Percentiles rank a stretch among this genome's conserved stretches.
Conservation (phyloP, 129 eudicot species). For the Flaveria brownii region DNA sequence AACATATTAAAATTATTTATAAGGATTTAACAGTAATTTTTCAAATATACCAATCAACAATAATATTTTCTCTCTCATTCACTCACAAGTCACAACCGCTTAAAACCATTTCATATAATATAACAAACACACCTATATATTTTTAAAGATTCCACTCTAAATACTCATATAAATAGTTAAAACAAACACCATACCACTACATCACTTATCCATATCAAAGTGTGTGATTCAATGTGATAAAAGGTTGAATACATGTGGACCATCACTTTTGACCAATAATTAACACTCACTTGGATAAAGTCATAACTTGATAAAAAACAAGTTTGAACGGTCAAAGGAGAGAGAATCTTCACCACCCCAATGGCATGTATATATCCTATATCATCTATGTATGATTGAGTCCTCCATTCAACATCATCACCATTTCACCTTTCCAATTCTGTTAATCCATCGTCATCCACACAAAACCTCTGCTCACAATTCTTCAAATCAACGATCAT, state of each 20-base stretch:
- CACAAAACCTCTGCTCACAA: not conserved
- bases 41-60: too few species aligned
- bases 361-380: not conserved
- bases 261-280: conserved; percentile 34
- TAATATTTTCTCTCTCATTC: too few species aligned
- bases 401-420: not conserved
- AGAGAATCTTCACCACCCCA: conserved; percentile 16
- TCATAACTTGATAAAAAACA: not conserved
- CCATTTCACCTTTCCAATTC: conserved; percentile 2
- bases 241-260: conserved; percentile 28
- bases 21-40: too few species aligned
- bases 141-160: too few species aligned
- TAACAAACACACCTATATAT: too few species aligned
- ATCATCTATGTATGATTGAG: not conserved
- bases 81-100: too few species aligned
- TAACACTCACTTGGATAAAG: not conserved
- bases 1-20: too few species aligned
- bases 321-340: conserved; percentile 39
- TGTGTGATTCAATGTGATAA: not conserved
- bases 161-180: too few species aligned
- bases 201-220: not conserved
- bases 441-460: not conserved
- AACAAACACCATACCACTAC: too few species aligned
- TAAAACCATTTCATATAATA: too few species aligned
- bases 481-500: conserved; percentile 3